Conservation (phyloP, 176 grass and related monocot species). For the Aegilops longissima region DNA sequence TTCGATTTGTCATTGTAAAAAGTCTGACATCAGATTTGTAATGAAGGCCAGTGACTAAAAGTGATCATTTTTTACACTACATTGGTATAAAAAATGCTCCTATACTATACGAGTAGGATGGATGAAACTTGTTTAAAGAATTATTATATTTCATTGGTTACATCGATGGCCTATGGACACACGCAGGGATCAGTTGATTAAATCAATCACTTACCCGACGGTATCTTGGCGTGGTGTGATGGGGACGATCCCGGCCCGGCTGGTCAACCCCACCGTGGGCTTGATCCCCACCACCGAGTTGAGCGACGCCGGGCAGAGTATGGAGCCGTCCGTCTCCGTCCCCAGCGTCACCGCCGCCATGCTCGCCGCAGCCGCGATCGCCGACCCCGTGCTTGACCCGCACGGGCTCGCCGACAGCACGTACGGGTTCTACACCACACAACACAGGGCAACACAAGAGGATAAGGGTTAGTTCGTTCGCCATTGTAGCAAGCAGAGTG, state of each 20-base stretch:
- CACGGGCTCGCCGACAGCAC: constrained; percentile 26
- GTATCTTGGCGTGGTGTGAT: constrained; percentile 41
- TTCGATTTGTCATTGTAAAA: too few species aligned
- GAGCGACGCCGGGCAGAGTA: constrained; percentile 33
- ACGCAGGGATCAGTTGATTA: too few species aligned
- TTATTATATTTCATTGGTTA: too few species aligned
- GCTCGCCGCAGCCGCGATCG: constrained; percentile 44
- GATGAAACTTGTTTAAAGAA: too few species aligned
- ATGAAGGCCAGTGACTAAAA: too few species aligned
- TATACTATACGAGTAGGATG: too few species aligned
- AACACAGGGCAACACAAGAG: too few species aligned
- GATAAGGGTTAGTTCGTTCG: background rate
- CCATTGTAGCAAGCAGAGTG: background rate
- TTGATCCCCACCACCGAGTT: constrained; percentile 59
- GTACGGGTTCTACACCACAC: constrained; percentile 29
- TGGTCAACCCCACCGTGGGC: constrained; percentile 55
- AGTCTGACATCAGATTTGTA: too few species aligned
- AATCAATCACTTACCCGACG: constrained; percentile 30
- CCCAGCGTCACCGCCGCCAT: constrained; percentile 57
- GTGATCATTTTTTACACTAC: too few species aligned
- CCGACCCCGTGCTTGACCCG: constrained; percentile 48
- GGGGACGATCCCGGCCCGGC: constrained; percentile 40
- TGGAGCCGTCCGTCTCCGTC: constrained; percentile 51
- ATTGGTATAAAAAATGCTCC: too few species aligned
- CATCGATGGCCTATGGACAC: too few species aligned